These are phyloP conservation scores for Schizosaccharomyces japonicus DNA, from an alignment of 805 yeast genomes.

Conservation along the genomic window DNA sequence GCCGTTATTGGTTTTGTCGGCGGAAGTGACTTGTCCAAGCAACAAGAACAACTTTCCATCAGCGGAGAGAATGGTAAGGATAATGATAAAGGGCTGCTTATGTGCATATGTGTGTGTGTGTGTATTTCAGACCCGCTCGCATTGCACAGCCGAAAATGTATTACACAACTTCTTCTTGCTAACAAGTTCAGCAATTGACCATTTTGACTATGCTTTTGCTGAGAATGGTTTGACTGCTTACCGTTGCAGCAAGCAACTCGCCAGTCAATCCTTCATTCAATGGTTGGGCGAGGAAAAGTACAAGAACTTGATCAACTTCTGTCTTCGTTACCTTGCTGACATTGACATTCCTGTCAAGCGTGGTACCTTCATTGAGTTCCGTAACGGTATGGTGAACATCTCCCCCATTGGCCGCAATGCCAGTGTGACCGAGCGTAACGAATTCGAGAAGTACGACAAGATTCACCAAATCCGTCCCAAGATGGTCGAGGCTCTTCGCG, in stretches of 20 bases:
- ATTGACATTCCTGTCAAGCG: slow-evolving; percentile 88
- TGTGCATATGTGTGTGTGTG: no score
- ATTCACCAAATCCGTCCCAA: slow-evolving; percentile 58
- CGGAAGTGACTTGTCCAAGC: slow-evolving; percentile 85
- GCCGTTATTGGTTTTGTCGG: slow-evolving; percentile 94
- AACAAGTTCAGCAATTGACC: slow-evolving; percentile 30
- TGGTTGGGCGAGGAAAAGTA: slow-evolving; percentile 94
- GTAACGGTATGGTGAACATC: slow-evolving; percentile 97
- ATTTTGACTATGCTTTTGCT: slow-evolving; percentile 86
- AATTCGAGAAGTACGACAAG: slow-evolving; percentile 66
- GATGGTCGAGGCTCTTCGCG: slow-evolving; percentile 64
- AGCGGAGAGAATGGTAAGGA: slow-evolving; percentile 16
- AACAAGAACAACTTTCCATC: slow-evolving; percentile 82
- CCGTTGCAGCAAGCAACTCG: slow-evolving; percentile 67
- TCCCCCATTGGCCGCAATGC: slow-evolving; percentile 98
- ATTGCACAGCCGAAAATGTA: no score
- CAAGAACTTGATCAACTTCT: slow-evolving; percentile 67
- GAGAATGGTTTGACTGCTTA: slow-evolving; percentile 97
- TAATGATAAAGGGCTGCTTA: neutral
- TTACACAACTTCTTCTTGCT: no score
- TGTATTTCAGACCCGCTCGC: no score
- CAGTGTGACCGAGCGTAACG: slow-evolving; percentile 76
- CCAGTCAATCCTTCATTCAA: slow-evolving; percentile 76
- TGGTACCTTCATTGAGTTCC: slow-evolving; percentile 95
- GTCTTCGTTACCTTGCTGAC: slow-evolving; percentile 60